A percentile compares a stretch with the other conserved stretches of the same genome.
phyloP scores from a whole-genome alignment of 1,284 basidiomycete species.

The Ganoderma multipileum region DNA sequence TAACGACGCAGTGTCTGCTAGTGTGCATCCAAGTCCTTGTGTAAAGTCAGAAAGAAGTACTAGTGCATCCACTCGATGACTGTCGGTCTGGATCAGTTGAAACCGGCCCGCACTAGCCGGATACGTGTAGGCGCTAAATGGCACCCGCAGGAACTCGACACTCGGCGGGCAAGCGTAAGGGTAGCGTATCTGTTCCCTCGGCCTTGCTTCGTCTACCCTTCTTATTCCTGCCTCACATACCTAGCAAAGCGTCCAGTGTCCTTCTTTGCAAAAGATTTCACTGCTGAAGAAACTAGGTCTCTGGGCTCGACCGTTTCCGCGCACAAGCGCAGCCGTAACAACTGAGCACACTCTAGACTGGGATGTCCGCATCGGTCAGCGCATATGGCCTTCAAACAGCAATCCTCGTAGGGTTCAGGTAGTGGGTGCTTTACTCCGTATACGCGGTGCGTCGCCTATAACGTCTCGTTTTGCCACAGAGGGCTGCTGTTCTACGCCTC shows the following conservation, averaged over 20 bases:
- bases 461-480: constrained; percentile 2
- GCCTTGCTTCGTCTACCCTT: too few relatives aligned
- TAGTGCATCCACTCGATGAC: too few relatives aligned
- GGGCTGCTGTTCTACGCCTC: constrained; percentile 57
- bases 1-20: too few relatives aligned
- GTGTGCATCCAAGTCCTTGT: too few relatives aligned
- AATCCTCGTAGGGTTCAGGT: constrained; percentile 3
- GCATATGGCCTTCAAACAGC: constrained; percentile 3
- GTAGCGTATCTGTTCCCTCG: too few relatives aligned
- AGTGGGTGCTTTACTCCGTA: not conserved
- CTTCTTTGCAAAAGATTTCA: not conserved
- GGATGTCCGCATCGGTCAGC: not conserved
- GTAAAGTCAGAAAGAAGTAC: too few relatives aligned
- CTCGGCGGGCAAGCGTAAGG: too few relatives aligned
- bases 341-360: not conserved
- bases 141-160: too few relatives aligned
- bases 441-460: not conserved
- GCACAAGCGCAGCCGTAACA: not conserved
- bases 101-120: too few relatives aligned
- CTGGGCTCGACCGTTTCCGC: not conserved
- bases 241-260: not conserved
- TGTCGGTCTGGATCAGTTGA: too few relatives aligned
- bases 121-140: too few relatives aligned
- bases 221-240: too few relatives aligned
- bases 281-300: not conserved